These are phyloP conservation scores for Nakaseomyces sp. DNA, from an alignment of 1,139 yeast genomes.

Conservation along the genomic window DNA sequence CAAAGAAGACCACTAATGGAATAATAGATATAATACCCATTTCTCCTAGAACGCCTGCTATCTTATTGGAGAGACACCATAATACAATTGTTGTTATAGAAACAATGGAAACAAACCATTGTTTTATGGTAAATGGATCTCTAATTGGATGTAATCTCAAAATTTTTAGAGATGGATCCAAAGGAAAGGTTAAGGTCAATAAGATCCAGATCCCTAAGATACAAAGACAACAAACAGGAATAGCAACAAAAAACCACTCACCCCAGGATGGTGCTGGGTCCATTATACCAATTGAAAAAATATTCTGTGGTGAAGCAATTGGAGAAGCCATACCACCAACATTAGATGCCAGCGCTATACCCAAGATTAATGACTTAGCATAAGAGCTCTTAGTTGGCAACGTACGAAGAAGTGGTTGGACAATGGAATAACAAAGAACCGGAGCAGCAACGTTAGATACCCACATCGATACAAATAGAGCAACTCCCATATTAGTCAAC, in stretches of 20 bases:
- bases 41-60: conserved; percentile 69
- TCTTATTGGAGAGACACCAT: conserved; percentile 76
- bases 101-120: conserved; percentile 58
- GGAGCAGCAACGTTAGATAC: conserved; percentile 96
- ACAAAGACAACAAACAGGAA: conserved; percentile 64
- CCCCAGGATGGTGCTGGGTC: conserved; percentile 89
- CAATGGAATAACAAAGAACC: conserved; percentile 78
- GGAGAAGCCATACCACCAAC: conserved; percentile 97
- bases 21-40: conserved; percentile 83
- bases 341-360: conserved; percentile 86
- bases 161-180: conserved; percentile 45
- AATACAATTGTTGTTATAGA: conserved; percentile 63
- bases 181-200: conserved; percentile 58
- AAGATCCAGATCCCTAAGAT: conserved; percentile 63
- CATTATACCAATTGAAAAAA: conserved; percentile 82
- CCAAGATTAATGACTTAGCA: conserved; percentile 75
- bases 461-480: conserved; percentile 87
- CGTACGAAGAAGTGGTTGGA: conserved; percentile 79
- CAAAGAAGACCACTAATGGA: conserved; percentile 78
- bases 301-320: conserved; percentile 91
- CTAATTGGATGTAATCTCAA: conserved; percentile 52
- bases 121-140: conserved; percentile 65
- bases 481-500: conserved; percentile 74
- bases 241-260: conserved; percentile 81
- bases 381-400: conserved; percentile 70